A percentile compares a stretch with the other conserved stretches of the same genome.
These are phyloP conservation scores for Auricularia auricula-judae DNA, from an alignment of 768 basidiomycete genomes.

Conservation along the genomic window DNA sequence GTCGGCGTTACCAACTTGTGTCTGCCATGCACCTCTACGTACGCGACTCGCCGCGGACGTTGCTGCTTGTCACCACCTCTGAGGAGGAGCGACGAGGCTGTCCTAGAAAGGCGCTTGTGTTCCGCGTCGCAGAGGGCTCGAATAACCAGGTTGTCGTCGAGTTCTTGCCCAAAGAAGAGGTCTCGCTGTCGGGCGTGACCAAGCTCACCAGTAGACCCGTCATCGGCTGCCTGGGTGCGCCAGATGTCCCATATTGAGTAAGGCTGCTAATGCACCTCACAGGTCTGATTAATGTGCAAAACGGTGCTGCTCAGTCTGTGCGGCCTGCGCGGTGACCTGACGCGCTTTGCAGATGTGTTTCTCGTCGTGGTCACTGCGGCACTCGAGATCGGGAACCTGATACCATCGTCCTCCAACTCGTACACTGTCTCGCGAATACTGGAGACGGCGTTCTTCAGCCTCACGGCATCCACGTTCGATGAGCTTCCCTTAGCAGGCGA, in stretches of 20 bases:
- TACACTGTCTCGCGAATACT: constrained; percentile 76
- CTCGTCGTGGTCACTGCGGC: constrained; percentile 71
- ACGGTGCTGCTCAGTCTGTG: constrained; percentile 16
- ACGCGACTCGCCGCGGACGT: constrained; percentile 50
- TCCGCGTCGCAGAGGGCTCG: constrained; percentile 48
- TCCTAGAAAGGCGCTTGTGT: constrained; percentile 55
- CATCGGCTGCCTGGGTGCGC: constrained; percentile 67
- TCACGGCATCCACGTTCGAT: constrained; percentile 81
- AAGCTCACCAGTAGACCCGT: constrained; percentile 60
- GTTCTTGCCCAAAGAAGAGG: constrained; percentile 62
- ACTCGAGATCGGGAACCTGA: constrained; percentile 62
- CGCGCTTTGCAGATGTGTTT: constrained; percentile 54
- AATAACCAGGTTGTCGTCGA: constrained; percentile 70
- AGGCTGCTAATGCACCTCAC: neutral
- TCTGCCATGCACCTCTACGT: constrained; percentile 63
- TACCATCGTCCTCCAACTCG: constrained; percentile 38
- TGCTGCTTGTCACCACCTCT: constrained; percentile 62
- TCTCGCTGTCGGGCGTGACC: constrained; percentile 54
- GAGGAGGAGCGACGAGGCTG: constrained; percentile 53
- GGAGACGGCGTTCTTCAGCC: constrained; percentile 79
- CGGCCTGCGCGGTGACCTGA: neutral
- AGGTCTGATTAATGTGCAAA: constrained; percentile 22
- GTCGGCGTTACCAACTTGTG: neutral
- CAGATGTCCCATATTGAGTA: too few relatives aligned
- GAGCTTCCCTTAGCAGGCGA: constrained; percentile 47